phyloP scores from a whole-genome alignment of 176 grass and related monocot genomes.

The Carex cristatella region DNA sequence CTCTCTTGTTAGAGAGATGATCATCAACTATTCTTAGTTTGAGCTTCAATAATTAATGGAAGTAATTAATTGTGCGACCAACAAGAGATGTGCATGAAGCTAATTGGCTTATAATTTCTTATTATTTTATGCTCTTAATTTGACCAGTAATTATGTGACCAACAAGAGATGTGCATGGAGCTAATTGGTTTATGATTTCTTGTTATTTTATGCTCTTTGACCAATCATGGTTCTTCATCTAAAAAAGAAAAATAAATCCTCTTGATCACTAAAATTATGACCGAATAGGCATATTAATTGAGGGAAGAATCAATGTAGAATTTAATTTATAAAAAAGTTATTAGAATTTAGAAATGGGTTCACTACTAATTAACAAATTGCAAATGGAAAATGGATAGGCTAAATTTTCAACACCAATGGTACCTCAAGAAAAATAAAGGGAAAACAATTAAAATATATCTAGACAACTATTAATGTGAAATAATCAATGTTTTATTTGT shows the following conservation, averaged over 20 bases:
- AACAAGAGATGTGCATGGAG: neutral
- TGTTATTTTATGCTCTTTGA: neutral
- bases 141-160: neutral
- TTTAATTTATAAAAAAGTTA: neutral
- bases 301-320: neutral
- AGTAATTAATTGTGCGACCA: neutral
- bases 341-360: neutral
- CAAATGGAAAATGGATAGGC: neutral
- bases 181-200: neutral
- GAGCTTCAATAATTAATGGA: no score
- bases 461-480: neutral
- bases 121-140: neutral
- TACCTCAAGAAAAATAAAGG: neutral
- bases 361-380: neutral
- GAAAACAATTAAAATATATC: neutral
- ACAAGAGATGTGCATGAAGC: neutral
- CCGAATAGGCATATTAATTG: neutral
- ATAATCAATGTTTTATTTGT: neutral
- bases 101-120: neutral
- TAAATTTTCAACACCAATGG: neutral
- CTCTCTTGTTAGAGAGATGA: neutral
- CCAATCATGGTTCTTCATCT: neutral
- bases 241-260: neutral
- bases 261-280: neutral
- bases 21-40: no score